A percentile compares a stretch with the other conserved stretches of the same genome.
phyloP scores from a whole-genome alignment of 2,329 filamentous ascomycete genomes.

The Fusarium albosuccineum region DNA sequence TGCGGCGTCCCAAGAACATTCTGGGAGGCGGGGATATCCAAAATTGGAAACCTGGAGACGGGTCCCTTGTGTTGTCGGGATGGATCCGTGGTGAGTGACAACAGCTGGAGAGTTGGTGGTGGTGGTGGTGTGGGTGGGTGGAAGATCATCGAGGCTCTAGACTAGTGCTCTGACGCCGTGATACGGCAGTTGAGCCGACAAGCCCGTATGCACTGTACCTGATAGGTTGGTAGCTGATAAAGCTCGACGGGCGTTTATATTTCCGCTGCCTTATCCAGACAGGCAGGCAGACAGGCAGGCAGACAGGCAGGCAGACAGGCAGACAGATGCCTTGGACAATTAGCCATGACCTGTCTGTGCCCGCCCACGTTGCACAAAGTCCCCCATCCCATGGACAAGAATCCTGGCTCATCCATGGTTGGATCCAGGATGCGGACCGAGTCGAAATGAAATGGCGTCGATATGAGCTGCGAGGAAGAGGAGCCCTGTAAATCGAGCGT shows the following conservation, averaged over 20 bases:
- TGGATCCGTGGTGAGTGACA: constrained; percentile 25
- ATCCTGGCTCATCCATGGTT: constrained; percentile 10
- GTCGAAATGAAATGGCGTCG: constrained; percentile 28
- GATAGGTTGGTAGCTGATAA: too few species aligned
- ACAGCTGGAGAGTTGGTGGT: not conserved
- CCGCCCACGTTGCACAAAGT: constrained; percentile 8
- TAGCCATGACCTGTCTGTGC: too few species aligned
- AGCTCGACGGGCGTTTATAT: too few species aligned
- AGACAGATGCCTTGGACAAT: too few species aligned
- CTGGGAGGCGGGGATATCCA: constrained; percentile 23
- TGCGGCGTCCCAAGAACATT: constrained; percentile 26
- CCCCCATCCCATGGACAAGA: constrained; percentile 1
- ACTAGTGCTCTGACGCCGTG: too few species aligned
- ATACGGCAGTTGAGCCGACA: too few species aligned
- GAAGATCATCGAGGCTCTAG: too few species aligned
- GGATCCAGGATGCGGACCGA: constrained; percentile 7
- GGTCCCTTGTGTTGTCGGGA: constrained; percentile 13
- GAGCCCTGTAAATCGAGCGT: constrained; percentile 24
- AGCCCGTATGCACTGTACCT: too few species aligned
- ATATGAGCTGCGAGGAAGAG: constrained; percentile 15
- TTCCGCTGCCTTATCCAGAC: too few species aligned
- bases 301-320: too few species aligned
- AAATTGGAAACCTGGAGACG: constrained; percentile 32
- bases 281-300: too few species aligned
- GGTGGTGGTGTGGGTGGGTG: too few species aligned